Evolutionary conservation across 2,329 filamentous ascomycete species (phyloP).

Genomic region (Aurifilum marmelostoma): DNA sequence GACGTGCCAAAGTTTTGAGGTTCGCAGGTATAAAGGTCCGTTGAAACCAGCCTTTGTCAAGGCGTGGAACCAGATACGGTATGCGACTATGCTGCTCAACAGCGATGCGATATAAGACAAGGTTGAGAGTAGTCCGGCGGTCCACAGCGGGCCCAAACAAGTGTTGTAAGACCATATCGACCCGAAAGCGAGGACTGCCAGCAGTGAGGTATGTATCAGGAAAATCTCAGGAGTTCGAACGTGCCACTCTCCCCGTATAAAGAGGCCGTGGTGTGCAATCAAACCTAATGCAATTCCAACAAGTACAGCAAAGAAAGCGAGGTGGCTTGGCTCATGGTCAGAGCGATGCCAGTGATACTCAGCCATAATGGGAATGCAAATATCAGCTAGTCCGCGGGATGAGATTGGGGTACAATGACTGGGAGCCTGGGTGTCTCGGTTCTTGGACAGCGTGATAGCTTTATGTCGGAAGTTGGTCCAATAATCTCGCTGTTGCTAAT

Average conservation of each 20-base stretch:
- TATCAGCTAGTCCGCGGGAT: neutral
- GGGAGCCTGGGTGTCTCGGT: neutral
- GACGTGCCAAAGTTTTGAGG: conserved; percentile 42
- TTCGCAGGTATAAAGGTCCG: neutral
- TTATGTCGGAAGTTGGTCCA: neutral
- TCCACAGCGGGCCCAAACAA: neutral
- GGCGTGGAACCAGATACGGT: neutral
- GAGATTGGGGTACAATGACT: neutral
- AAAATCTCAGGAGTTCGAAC: neutral
- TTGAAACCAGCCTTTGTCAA: neutral
- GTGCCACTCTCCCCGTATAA: neutral
- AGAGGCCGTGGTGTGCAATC: neutral
- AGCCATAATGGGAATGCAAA: neutral
- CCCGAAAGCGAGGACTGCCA: neutral
- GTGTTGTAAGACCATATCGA: neutral
- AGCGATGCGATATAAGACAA: neutral
- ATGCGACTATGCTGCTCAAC: neutral
- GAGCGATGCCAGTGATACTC: neutral
- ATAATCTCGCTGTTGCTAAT: too few species aligned
- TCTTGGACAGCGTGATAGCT: neutral
- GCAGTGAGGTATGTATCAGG: neutral
- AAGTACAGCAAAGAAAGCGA: neutral
- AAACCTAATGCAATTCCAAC: neutral
- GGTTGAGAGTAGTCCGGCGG: neutral
- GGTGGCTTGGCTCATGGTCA: neutral